Percentiles rank a stretch among this genome's conserved stretches.
These are phyloP conservation scores for Podila epicladia DNA, from an alignment of 192 early-diverging fungal genomes.

Conservation along the genomic window DNA sequence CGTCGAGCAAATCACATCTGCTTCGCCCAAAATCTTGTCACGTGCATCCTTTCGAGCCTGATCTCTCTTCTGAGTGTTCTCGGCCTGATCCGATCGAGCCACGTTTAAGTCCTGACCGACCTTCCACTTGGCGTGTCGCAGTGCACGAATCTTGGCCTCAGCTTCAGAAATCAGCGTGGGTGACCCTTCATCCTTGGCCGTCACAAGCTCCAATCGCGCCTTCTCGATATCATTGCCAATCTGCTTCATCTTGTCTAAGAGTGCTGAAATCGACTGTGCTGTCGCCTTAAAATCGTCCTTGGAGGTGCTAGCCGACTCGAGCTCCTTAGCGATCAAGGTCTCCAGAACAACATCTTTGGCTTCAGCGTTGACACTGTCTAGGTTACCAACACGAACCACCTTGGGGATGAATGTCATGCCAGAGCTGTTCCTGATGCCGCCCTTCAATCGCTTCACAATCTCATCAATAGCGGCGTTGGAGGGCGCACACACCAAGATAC, in stretches of 20 bases:
- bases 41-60: constrained; percentile 64
- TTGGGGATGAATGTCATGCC: constrained; percentile 71
- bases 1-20: constrained; percentile 88
- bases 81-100: constrained; percentile 47
- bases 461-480: constrained; percentile 97
- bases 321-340: constrained; percentile 69
- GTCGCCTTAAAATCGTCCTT: constrained; percentile 53
- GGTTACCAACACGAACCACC: constrained; percentile 86
- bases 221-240: constrained; percentile 53
- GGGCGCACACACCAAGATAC: constrained; percentile 91
- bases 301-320: constrained; percentile 49
- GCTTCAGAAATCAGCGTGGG: constrained; percentile 50
- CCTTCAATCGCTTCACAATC: constrained; percentile 86
- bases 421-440: constrained; percentile 70
- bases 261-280: constrained; percentile 36
- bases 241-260: constrained; percentile 50
- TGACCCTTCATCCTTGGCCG: constrained; percentile 32
- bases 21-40: constrained; percentile 73
- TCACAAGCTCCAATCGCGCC: constrained; percentile 37
- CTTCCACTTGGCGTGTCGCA: constrained; percentile 47
- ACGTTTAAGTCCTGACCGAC: constrained; percentile 35
- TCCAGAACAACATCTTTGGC: constrained; percentile 81
- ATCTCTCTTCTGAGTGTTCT: constrained; percentile 47
- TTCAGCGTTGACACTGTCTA: constrained; percentile 75
- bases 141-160: constrained; percentile 54